These are phyloP conservation scores for Acacia confusa DNA, from an alignment of 306 rosid species.

Conservation along the genomic window DNA sequence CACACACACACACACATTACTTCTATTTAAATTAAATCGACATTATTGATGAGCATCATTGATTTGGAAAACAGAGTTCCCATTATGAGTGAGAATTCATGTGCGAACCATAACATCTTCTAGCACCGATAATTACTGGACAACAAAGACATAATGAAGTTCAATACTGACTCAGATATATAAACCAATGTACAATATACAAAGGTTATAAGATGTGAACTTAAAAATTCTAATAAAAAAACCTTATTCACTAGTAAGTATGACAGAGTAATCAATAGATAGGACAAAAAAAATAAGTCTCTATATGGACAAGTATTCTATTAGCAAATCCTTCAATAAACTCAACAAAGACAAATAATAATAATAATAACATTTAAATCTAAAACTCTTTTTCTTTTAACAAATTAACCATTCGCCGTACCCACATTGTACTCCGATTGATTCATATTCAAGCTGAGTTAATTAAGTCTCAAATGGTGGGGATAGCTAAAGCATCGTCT, in stretches of 20 bases:
- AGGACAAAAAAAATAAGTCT: slow-evolving; percentile 11
- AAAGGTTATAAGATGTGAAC: not conserved
- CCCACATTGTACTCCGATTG: not conserved
- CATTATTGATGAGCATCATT: not conserved
- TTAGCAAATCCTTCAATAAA: slow-evolving; percentile 14
- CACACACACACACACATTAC: too few relatives aligned
- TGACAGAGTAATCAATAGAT: not conserved
- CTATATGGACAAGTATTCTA: slow-evolving; percentile 12
- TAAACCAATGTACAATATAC: not conserved
- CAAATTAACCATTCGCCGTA: too few relatives aligned
- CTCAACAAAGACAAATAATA: not conserved
- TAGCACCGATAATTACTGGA: slow-evolving; percentile 2
- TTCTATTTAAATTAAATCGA: not conserved
- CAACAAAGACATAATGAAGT: not conserved
- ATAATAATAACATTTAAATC: too few relatives aligned
- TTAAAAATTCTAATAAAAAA: not conserved
- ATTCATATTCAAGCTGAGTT: not conserved
- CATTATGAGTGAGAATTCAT: not conserved
- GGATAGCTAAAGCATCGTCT: not conserved
- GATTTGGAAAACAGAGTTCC: not conserved
- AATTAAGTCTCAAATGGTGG: not conserved
- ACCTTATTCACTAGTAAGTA: not conserved
- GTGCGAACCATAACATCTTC: not conserved
- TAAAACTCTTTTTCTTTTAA: not conserved
- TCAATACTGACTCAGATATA: not conserved